A percentile compares a stretch with the other conserved stretches of the same genome.
Evolutionary conservation across 108 stramenopile species (phyloP).

Genomic region (Cyclotella sp.): DNA sequence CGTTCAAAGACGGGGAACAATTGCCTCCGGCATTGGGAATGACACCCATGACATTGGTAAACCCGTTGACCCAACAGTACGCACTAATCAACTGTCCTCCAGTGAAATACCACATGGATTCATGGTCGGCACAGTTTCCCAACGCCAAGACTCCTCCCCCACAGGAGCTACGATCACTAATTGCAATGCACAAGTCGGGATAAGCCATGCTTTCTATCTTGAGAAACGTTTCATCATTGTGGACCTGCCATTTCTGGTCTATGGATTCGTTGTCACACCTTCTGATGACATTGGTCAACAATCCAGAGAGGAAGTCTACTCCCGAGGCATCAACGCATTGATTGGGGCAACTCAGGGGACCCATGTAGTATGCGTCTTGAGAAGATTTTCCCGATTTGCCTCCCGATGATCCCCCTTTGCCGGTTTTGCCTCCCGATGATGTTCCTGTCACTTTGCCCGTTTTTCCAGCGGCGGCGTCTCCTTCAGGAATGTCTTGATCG

Average conservation of each 20-base stretch:
- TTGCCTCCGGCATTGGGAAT: not conserved
- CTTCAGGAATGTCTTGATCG: not conserved
- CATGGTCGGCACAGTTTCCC: slow-evolving; percentile 1
- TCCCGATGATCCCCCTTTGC: not conserved
- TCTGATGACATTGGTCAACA: not conserved
- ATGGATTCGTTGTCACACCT: not conserved
- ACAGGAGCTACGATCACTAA: not conserved
- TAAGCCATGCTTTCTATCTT: slow-evolving; percentile 8
- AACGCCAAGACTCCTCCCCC: not conserved
- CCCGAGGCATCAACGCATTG: slow-evolving; percentile 14
- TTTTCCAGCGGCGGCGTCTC: not conserved
- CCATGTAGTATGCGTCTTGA: slow-evolving; percentile 9
- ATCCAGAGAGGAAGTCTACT: not conserved
- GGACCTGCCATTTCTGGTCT: not conserved
- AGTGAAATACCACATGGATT: slow-evolving; percentile 11
- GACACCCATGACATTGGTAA: slow-evolving; percentile 9
- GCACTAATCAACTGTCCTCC: slow-evolving; percentile 11
- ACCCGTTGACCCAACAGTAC: slow-evolving; percentile 14
- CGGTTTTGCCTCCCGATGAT: not conserved
- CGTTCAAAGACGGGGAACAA: not conserved
- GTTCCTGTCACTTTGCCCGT: not conserved
- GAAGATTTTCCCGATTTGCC: not conserved
- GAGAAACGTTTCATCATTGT: slow-evolving; percentile 17
- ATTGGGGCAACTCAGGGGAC: slow-evolving; percentile 9
- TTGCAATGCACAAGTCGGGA: not conserved